These are phyloP conservation scores for Coemansia umbellata DNA, from an alignment of 192 early-diverging fungal species.

Conservation along the genomic window DNA sequence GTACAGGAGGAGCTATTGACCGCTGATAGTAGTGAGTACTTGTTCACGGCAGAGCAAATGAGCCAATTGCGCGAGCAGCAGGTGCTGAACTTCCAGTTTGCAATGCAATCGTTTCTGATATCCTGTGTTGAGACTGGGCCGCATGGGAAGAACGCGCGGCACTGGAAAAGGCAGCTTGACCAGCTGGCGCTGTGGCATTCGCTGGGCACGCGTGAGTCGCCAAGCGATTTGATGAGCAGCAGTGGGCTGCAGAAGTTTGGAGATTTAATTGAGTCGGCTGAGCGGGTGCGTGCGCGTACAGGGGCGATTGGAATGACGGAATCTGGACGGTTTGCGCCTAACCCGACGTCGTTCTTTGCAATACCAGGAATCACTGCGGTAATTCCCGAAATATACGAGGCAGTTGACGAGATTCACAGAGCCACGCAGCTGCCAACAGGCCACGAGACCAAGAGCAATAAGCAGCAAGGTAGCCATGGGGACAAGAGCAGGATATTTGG, in stretches of 20 bases:
- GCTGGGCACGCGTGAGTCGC: conserved; percentile 40
- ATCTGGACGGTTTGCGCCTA: conserved; percentile 36
- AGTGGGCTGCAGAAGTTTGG: conserved; percentile 30
- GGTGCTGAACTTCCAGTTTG: conserved; percentile 52
- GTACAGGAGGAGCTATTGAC: conserved; percentile 42
- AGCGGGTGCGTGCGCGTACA: conserved; percentile 6
- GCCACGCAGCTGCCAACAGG: conserved; percentile 25
- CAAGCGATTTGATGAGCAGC: conserved; percentile 25
- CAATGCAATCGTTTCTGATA: conserved; percentile 48
- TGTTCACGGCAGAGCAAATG: conserved; percentile 51
- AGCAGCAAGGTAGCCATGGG: neutral
- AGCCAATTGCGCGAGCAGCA: conserved; percentile 49
- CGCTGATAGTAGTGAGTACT: conserved; percentile 28
- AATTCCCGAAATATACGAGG: conserved; percentile 47
- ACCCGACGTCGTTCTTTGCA: conserved; percentile 44
- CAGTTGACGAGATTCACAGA: conserved; percentile 46
- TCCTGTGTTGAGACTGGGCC: conserved; percentile 36
- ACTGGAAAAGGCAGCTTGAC: conserved; percentile 53
- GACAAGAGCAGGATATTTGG: neutral
- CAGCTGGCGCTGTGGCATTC: conserved; percentile 41
- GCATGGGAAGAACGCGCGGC: conserved; percentile 20
- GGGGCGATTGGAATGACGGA: conserved; percentile 22
- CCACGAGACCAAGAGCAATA: neutral
- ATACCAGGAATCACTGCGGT: conserved; percentile 44
- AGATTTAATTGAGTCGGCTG: conserved; percentile 24